A percentile compares a stretch with the other conserved stretches of the same genome.
phyloP scores from a whole-genome alignment of 2,329 filamentous ascomycete genomes.

The Sclerotinia trifoliorum region DNA sequence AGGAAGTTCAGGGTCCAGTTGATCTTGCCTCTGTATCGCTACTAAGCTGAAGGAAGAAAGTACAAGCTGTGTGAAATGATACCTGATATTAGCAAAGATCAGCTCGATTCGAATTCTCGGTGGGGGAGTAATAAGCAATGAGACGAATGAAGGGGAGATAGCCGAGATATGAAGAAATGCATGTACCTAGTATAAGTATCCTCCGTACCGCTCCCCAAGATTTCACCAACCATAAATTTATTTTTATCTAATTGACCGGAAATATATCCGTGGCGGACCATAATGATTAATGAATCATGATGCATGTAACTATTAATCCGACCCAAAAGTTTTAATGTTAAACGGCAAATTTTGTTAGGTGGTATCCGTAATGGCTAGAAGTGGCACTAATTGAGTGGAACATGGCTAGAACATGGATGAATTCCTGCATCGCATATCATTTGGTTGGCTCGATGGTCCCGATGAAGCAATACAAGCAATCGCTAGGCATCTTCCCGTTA shows the following conservation, averaged over 20 bases:
- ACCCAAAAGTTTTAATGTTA: too few species aligned
- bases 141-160: slow-evolving; percentile 9
- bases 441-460: not conserved
- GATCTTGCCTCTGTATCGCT: not conserved
- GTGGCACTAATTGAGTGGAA: not conserved
- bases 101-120: not conserved
- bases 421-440: not conserved
- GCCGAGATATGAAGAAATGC: slow-evolving; percentile 4
- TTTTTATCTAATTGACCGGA: not conserved
- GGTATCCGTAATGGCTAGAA: not conserved
- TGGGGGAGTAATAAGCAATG: not conserved
- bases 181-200: not conserved
- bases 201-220: too few species aligned
- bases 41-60: slow-evolving; percentile 8
- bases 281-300: not conserved
- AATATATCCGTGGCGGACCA: not conserved
- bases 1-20: slow-evolving; percentile 6
- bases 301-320: not conserved
- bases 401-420: not conserved
- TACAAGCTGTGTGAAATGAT: not conserved
- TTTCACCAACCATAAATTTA: not conserved
- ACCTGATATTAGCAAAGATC: not conserved
- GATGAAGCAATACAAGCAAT: not conserved
- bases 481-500: not conserved
- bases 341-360: not conserved